Base-by-base conservation (phyloP, 805 yeast species). In the Metschnikowia borealis region DNA sequence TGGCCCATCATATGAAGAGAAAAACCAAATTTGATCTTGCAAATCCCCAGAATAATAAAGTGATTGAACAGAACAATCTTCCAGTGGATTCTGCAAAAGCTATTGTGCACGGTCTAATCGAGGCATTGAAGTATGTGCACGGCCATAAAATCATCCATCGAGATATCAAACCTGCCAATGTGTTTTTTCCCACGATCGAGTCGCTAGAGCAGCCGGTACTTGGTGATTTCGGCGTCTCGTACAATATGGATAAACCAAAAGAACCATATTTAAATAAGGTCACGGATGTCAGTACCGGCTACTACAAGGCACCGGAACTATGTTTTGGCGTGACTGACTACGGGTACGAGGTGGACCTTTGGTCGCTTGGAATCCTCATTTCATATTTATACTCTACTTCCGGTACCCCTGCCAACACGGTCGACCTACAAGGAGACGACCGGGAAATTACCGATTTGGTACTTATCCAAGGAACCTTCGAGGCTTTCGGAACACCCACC, bases 291-390 rank as follows among this genome's bases (percentile, higher is more conserved):
- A 76, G 85, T 18, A 84, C 91, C 0, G 83, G 84, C 1, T 73
- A 74, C 33, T 89, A 80, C 66, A 82, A 85, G 52, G 83, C 94
- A 0, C 92, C 95, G 0, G 96, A 88, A 60, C 66, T 85, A 43
- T 69, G 87, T 38, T 76, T 86, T 46, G 87, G 88, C 0, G 66
- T 78, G n/a, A 54, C 70, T 1, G 70, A 73, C 52, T 88, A 88
- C 60, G 67, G 76, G 2, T 63, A 61, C 35, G 80, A 74, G 37
- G 70, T 87, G 7, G 96, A 88, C 58, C 70, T 86, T 14, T 88
- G 96, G 96, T 70, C 87, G 1, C 62, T 80, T 17, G 95, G 89
- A 0, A 77, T 89, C 10, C 59, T 87, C 2, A 57, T 83, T 44
- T 79, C 84, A n/a, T 63, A 77, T 41, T 55, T 89, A 31, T 76